These are phyloP conservation scores for Neophaeococcomyces mojaviensis DNA, from an alignment of 2,329 filamentous ascomycete genomes.

Conservation along the genomic window DNA sequence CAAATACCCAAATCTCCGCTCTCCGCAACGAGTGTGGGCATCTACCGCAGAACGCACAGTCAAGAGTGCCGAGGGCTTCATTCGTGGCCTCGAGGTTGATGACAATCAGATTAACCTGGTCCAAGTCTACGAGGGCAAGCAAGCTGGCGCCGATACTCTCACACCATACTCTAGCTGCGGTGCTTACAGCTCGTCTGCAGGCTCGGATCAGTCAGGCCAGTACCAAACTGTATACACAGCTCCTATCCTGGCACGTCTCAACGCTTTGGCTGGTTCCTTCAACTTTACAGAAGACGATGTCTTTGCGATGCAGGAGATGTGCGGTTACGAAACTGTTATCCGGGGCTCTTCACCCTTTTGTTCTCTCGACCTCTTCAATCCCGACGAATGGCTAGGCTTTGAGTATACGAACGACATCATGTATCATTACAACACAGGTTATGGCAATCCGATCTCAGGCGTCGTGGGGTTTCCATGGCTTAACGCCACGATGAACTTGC, in stretches of 20 bases:
- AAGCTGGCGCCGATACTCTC: slow-evolving; percentile 52
- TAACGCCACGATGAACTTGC: slow-evolving; percentile 50
- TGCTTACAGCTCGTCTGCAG: slow-evolving; percentile 51
- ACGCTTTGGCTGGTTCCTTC: slow-evolving; percentile 47
- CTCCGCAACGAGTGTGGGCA: slow-evolving; percentile 53
- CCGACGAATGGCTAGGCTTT: slow-evolving; percentile 59
- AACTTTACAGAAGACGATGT: slow-evolving; percentile 58
- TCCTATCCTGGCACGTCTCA: slow-evolving; percentile 53
- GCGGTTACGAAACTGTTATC: slow-evolving; percentile 60
- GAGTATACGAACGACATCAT: slow-evolving; percentile 58
- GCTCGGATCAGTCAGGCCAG: slow-evolving; percentile 46
- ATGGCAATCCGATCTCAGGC: slow-evolving; percentile 52
- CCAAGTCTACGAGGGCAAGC: slow-evolving; percentile 48
- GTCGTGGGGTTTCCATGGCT: slow-evolving; percentile 60
- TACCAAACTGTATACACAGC: slow-evolving; percentile 51
- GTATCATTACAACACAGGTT: slow-evolving; percentile 60
- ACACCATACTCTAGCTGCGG: slow-evolving; percentile 61
- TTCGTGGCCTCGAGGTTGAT: slow-evolving; percentile 48
- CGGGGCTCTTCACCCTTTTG: slow-evolving; percentile 56
- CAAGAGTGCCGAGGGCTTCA: slow-evolving; percentile 52
- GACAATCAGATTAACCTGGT: slow-evolving; percentile 49
- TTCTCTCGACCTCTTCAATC: slow-evolving; percentile 50
- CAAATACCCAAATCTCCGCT: slow-evolving; percentile 48
- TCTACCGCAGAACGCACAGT: slow-evolving; percentile 56
- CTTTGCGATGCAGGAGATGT: slow-evolving; percentile 59